Percentiles rank a stretch among this genome's conserved stretches.
Conservation (phyloP, 306 rosid genomes). For the Astragalus glycyphyllos region DNA sequence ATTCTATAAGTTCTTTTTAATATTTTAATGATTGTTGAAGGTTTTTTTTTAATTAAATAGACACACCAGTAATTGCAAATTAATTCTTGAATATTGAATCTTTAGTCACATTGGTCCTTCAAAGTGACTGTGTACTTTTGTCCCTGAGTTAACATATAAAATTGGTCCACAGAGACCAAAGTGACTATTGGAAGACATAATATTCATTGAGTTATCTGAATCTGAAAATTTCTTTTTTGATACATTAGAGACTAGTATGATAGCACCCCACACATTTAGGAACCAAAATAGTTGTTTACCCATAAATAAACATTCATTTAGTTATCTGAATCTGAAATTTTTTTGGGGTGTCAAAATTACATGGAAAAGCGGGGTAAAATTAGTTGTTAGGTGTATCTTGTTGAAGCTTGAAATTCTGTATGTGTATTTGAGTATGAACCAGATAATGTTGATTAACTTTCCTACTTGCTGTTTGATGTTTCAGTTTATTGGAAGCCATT, state of each 20-base stretch:
- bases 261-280: no score
- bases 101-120: no score
- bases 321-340: conserved; percentile 11
- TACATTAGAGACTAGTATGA: no score
- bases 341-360: neutral
- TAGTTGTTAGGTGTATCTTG: neutral
- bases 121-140: no score
- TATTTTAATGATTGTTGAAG: neutral
- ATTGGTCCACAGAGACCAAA: no score
- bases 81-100: no score
- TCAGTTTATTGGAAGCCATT: conserved; percentile 83
- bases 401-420: conserved; percentile 13
- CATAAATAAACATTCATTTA: neutral
- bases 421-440: conserved; percentile 3
- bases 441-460: neutral
- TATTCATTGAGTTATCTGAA: no score
- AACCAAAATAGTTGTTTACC: no score
- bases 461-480: conserved; percentile 27
- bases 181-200: no score
- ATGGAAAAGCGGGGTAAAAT: neutral
- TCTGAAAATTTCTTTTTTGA: no score
- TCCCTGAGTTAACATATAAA: no score
- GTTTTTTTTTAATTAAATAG: neutral
- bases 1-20: neutral
- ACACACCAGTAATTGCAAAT: no score